Conservation (phyloP, 768 basidiomycete species). For the Epithele typhae region DNA sequence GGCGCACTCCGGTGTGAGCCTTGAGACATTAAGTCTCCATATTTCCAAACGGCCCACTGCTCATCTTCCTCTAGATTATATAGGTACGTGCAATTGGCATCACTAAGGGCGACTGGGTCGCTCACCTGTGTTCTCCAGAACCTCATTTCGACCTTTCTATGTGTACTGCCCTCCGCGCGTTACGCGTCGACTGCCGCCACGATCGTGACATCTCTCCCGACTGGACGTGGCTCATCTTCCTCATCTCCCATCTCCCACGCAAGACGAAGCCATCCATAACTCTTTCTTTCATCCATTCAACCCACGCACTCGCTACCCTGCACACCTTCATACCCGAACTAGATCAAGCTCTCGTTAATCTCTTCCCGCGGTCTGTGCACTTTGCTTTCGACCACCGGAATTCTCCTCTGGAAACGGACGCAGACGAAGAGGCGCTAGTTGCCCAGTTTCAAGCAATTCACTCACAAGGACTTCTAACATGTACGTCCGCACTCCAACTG, state of each 20-base stretch:
- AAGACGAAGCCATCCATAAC: conserved; percentile 1
- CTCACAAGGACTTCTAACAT: neutral
- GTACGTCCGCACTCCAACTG: no score
- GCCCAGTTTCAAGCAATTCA: neutral
- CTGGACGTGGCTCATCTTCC: conserved; percentile 14
- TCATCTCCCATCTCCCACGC: conserved; percentile 10
- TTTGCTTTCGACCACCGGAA: conserved; percentile 7
- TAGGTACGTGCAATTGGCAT: neutral
- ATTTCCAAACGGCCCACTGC: conserved; percentile 4
- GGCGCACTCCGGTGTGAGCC: neutral
- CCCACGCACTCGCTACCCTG: conserved; percentile 12
- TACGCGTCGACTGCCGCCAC: conserved; percentile 11
- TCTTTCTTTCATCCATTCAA: conserved; percentile 8
- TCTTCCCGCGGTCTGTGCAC: neutral
- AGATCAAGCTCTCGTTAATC: conserved; percentile 1
- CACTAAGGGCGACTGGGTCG: neutral
- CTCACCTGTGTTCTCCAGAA: neutral
- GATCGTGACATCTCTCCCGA: conserved; percentile 5
- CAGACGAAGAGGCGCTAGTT: neutral
- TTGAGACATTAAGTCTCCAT: conserved; percentile 4
- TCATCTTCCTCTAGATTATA: neutral
- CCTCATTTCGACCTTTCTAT: conserved; percentile 8
- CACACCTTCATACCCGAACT: conserved; percentile 6
- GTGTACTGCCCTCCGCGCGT: conserved; percentile 5
- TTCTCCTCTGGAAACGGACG: neutral